These are phyloP conservation scores for Barbatosphaeria neglecta DNA, from an alignment of 495 filamentous ascomycete species.

Conservation along the genomic window DNA sequence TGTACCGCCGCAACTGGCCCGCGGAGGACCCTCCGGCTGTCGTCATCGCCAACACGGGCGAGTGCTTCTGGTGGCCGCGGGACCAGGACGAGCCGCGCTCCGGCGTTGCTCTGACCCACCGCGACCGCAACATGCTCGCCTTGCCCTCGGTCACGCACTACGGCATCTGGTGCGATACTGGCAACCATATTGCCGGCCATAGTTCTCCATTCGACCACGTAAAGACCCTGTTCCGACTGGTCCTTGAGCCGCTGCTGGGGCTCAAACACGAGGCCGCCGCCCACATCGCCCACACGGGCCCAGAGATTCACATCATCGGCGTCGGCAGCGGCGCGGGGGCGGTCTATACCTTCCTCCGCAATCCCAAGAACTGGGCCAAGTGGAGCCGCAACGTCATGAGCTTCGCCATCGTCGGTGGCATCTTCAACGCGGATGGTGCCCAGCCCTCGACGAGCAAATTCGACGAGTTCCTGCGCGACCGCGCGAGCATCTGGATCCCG, in stretches of 20 bases:
- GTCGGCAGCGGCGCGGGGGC: constrained; percentile 44
- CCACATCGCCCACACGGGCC: constrained; percentile 26
- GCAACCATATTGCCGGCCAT: constrained; percentile 50
- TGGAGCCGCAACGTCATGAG: constrained; percentile 24
- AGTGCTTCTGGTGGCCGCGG: constrained; percentile 55
- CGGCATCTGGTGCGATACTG: constrained; percentile 20
- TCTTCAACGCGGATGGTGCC: constrained; percentile 18
- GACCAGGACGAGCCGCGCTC: no score
- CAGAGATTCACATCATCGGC: constrained; percentile 54
- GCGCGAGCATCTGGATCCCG: constrained; percentile 48
- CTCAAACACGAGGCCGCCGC: constrained; percentile 30
- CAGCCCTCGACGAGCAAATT: no score
- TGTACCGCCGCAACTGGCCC: constrained; percentile 26
- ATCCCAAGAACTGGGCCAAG: constrained; percentile 34
- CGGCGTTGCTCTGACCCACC: constrained; percentile 44
- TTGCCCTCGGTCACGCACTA: constrained; percentile 43
- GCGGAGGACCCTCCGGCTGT: constrained; percentile 33
- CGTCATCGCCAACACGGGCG: constrained; percentile 61
- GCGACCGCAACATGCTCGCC: constrained; percentile 41
- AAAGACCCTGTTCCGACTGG: constrained; percentile 14
- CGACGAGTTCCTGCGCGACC: constrained; percentile 33
- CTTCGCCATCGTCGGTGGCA: constrained; percentile 29
- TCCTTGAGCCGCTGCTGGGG: constrained; percentile 38
- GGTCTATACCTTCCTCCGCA: constrained; percentile 44
- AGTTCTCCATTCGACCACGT: constrained; percentile 43